Percentiles rank a stretch among this genome's conserved stretches.
These are phyloP conservation scores for Pestalotiopsis sp. DNA, from an alignment of 2,329 filamentous ascomycete genomes.

Conservation along the genomic window DNA sequence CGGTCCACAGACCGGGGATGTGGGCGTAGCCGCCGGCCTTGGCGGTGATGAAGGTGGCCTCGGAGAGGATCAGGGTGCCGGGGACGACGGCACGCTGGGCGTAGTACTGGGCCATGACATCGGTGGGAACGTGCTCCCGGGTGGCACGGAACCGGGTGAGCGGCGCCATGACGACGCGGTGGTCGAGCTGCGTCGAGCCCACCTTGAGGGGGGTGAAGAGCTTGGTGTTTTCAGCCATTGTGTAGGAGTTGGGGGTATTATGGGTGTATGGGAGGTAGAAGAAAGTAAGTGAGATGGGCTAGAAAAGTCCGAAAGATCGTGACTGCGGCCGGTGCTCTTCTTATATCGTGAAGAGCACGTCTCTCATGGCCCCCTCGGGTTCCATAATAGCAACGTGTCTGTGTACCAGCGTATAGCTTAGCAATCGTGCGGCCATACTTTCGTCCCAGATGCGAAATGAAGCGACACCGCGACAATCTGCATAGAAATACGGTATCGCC, in stretches of 20 bases:
- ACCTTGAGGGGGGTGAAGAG: constrained; percentile 46
- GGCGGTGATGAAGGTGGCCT: constrained; percentile 54
- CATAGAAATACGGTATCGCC: not conserved
- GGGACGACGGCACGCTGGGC: constrained; percentile 42
- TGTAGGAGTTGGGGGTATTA: not conserved
- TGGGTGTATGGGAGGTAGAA: not conserved
- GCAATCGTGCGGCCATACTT: not conserved
- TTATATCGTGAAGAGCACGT: not conserved
- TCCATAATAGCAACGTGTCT: not conserved
- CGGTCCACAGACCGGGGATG: constrained; percentile 56
- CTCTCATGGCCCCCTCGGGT: not conserved
- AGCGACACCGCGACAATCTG: not conserved
- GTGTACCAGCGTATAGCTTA: not conserved
- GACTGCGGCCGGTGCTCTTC: not conserved
- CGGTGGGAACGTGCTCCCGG: constrained; percentile 42
- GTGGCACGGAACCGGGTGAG: constrained; percentile 52
- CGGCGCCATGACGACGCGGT: constrained; percentile 53
- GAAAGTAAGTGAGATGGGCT: not conserved
- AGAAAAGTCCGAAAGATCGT: not conserved
- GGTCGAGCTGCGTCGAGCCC: constrained; percentile 47
- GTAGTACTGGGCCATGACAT: constrained; percentile 39
- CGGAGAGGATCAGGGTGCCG: constrained; percentile 53
- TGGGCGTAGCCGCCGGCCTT: constrained; percentile 47
- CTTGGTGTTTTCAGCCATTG: constrained; percentile 16
- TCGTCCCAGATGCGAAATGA: not conserved